Base-by-base conservation (phyloP, 1,284 basidiomycete genomes). In the Chiua sp. region DNA sequence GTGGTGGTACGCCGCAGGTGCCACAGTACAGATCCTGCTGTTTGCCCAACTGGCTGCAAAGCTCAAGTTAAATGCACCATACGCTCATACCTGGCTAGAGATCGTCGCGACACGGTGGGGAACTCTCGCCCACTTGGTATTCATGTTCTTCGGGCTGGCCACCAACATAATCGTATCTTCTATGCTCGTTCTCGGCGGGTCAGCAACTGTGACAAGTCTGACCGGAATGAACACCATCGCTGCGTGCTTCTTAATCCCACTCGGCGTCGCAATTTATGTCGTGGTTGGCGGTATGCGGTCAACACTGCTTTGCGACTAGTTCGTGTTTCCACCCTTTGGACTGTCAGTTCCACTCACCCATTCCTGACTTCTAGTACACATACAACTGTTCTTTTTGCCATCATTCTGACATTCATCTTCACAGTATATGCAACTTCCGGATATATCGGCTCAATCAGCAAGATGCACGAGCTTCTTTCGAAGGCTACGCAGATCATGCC, bases 201-300 rank as follows among this genome's bases (percentile, higher is more conserved):
- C 86, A 1, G 92, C 91, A 0, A 93, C 92, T 0, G 91, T 94
- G 23, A 87, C 86, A 10, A 86, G 86, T 55, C 77, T 97, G 49
- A 95, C 94, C 0, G 92, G 91, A 0, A 93, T 94, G 88, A 85
- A 81, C 69, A 91, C 88, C n/a, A 81, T 91, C 59, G 92, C 92
- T 4, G 90, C 91, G 1, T 91, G 88, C 70, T 93, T 94, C 79
- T 79, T 94, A 28, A 87, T 92, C 16, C 89, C 88, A 1, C 67
- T 85, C 3, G 84, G 84, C 20, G 84, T 87, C 4, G 77, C 83
- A 3, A 83, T 86, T 53, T 87, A 87, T 62, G 85, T 87, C 12
- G 81, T 85, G 7, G 83, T 84, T 32, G 84, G 84, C 79, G 90
- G 84, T 12, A 86, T 86, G 85, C 80, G 84, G 46, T 85, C 83